Evolutionary conservation across 2,329 filamentous ascomycete genomes (phyloP).

Genomic region (Trichophyton verrucosum): DNA sequence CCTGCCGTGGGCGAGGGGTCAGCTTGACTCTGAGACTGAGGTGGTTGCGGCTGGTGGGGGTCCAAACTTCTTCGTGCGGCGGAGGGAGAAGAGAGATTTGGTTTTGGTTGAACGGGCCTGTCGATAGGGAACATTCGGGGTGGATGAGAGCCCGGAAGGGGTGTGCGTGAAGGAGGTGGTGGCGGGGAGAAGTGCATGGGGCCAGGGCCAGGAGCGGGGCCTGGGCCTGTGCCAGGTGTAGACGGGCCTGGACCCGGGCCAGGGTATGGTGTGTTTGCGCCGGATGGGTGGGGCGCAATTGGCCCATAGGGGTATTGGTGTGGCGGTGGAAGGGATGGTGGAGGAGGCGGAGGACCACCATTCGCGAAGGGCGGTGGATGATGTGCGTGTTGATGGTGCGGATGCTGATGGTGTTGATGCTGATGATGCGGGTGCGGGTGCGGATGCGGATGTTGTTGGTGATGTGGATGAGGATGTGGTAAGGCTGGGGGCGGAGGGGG

Average conservation of each 20-base stretch:
- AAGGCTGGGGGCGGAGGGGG: conserved; percentile 15
- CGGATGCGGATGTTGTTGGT: background rate
- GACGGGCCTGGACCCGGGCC: conserved; percentile 27
- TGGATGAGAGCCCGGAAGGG: conserved; percentile 24
- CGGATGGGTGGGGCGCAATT: conserved; percentile 19
- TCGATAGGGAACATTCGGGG: conserved; percentile 29
- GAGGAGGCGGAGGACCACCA: conserved; percentile 18
- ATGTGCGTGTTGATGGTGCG: conserved; percentile 1
- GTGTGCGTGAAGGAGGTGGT: conserved; percentile 17
- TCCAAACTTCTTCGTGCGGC: conserved; percentile 25
- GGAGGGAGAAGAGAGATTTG: conserved; percentile 26
- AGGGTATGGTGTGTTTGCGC: conserved; percentile 17
- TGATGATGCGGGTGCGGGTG: too few species aligned
- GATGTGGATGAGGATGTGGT: conserved; percentile 20
- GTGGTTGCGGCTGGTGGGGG: conserved; percentile 22
- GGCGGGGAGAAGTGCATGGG: conserved; percentile 27
- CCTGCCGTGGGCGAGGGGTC: background rate
- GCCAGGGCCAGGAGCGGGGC: conserved; percentile 15
- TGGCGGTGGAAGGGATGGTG: conserved; percentile 21
- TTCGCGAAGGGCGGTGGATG: conserved; percentile 22
- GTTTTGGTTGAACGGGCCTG: conserved; percentile 23
- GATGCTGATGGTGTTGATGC: too few species aligned
- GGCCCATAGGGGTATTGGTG: conserved; percentile 30
- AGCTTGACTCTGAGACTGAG: conserved; percentile 16
- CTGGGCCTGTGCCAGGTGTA: conserved; percentile 11